Percentiles rank a stretch among this genome's conserved stretches.
Evolutionary conservation across 2,329 filamentous ascomycete genomes (phyloP).

Genomic region (Penicillium sp.): DNA sequence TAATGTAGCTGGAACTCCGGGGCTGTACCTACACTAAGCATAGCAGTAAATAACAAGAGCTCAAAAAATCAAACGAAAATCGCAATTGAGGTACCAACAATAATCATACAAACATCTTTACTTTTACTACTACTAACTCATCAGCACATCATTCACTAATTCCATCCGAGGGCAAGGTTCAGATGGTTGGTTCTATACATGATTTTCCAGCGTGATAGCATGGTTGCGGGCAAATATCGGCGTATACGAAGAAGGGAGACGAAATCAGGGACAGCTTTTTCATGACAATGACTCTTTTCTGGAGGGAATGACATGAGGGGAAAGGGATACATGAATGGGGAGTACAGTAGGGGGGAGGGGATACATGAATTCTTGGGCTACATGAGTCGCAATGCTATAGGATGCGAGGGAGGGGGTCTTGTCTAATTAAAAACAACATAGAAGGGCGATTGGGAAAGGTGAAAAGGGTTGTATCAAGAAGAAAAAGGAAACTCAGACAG

Average conservation of each 20-base stretch:
- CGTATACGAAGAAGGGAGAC: constrained; percentile 18
- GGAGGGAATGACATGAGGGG: constrained; percentile 18
- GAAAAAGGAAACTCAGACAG: constrained; percentile 8
- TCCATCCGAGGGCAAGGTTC: background rate
- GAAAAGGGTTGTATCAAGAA: constrained; percentile 24
- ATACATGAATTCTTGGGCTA: constrained; percentile 43
- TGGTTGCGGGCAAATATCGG: constrained; percentile 6
- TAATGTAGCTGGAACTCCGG: background rate
- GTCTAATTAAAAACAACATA: constrained; percentile 40
- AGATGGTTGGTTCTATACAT: constrained; percentile 14
- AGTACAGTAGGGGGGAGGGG: constrained; percentile 36
- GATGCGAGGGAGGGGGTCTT: constrained; percentile 26
- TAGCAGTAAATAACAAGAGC: background rate
- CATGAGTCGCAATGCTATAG: constrained; percentile 33
- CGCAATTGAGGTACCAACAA: background rate
- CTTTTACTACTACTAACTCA: constrained; percentile 4
- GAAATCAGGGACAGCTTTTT: constrained; percentile 26
- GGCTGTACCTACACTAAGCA: background rate
- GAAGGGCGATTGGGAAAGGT: constrained; percentile 19
- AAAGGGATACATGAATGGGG: constrained; percentile 21
- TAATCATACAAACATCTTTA: constrained; percentile 7
- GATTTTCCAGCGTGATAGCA: constrained; percentile 2
- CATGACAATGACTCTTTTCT: constrained; percentile 37
- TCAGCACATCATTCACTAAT: constrained; percentile 2
- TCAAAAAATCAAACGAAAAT: background rate